A percentile compares a stretch with the other conserved stretches of the same genome.
These are phyloP conservation scores for Verticillium alfalfae DNA, from an alignment of 2,329 filamentous ascomycete genomes.

Conservation along the genomic window DNA sequence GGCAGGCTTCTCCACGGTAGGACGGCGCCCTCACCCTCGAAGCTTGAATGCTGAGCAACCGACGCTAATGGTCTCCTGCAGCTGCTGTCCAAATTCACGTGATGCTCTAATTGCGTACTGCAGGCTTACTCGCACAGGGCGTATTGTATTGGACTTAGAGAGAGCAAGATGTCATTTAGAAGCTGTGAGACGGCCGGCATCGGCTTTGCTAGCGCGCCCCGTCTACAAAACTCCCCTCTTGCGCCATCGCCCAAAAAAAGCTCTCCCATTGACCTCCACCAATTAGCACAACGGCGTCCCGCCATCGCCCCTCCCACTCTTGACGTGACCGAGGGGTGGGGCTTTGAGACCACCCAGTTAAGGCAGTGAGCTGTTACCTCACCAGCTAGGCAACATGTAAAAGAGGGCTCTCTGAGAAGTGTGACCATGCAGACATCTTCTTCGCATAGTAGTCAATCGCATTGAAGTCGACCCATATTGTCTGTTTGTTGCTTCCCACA, in stretches of 20 bases:
- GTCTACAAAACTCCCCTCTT: background rate
- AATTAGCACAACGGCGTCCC: background rate
- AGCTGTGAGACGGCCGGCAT: background rate
- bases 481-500: background rate
- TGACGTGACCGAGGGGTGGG: background rate
- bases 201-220: background rate
- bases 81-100: background rate
- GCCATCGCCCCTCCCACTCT: background rate
- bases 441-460: no score
- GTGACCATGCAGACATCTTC: no score
- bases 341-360: background rate
- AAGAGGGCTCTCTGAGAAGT: background rate
- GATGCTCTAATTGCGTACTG: background rate
- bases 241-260: background rate
- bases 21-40: background rate
- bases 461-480: no score
- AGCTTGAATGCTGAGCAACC: background rate
- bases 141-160: background rate
- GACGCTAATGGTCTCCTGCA: background rate
- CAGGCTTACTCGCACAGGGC: background rate
- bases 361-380: background rate
- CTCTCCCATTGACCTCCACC: background rate
- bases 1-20: background rate
- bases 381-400: background rate
- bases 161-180: background rate